Evolutionary conservation across 768 basidiomycete species (phyloP), one percentile per base, ranked within the genome.

Genomic region (Termitomyces titanicus): DNA sequence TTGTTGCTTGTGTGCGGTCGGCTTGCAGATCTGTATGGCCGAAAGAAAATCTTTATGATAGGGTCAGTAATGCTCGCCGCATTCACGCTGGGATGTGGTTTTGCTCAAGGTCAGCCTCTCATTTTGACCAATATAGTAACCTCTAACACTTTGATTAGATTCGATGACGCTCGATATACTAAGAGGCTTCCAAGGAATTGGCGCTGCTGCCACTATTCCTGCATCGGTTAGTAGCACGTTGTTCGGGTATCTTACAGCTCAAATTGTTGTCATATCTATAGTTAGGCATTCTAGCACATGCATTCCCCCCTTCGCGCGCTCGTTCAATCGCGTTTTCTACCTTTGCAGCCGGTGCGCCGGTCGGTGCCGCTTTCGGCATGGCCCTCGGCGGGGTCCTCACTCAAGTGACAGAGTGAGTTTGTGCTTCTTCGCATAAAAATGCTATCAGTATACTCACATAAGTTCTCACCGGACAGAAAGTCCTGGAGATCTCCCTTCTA

Each of bases 301-400:
- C 84, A 0, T 96, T 95, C 66, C 86, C 88, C 3, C 86, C 86
- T 0, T 72, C 72, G 1, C 73, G 74, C 12, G 77, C 84, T 0
- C 81, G 94, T 10, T 83, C 89, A 1, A 68, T 83, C 0, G 94
- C 92, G 0, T 96, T 95, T 58, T 82, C 94, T 0, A 84, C 86
- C 0, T 95, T 94, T 60, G 79, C 87, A 0, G 90, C 92, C 0
- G 94, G 94, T 25, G 90, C 88, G 0, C 92, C 94, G 0, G 64
- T 94, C 5, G 94, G 94, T 0, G 88, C 79, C 0, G 87, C 82
- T 0, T 70, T 93, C 13, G 92, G 94, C 1, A 76, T 76, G 29
- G 70, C 84, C 0, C 55, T 92, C 0, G 92, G 92, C 17, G 91
- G 89, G n/a, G 70, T 86, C 1, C 68, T 92, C 18, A 88, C 85